Conservation (phyloP, 2,329 filamentous ascomycete genomes). For the Mycosphaerella sp. region DNA sequence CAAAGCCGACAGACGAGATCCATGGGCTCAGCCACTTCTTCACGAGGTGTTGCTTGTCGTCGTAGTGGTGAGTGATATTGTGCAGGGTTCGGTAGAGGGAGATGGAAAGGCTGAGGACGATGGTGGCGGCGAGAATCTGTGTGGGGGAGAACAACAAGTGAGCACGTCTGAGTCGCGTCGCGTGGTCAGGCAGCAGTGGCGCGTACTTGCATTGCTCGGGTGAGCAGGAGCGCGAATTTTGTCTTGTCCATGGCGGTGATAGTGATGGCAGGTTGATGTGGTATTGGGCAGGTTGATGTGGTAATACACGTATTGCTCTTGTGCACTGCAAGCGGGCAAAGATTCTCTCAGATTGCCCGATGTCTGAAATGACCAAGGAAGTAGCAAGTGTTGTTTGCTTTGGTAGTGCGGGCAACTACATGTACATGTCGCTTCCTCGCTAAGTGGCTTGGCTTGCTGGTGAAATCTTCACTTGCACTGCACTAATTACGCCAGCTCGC, state of each 20-base stretch:
- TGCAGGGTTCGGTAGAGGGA: background rate
- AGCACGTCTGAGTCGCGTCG: background rate
- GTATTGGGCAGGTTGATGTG: background rate
- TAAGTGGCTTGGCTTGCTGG: no score
- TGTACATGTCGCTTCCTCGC: no score
- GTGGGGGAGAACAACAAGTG: background rate
- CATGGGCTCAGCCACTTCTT: background rate
- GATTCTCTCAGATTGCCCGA: no score
- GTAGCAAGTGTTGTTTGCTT: no score
- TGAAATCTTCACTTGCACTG: no score
- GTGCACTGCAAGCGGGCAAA: no score
- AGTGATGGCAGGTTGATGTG: background rate
- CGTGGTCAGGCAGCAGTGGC: no score
- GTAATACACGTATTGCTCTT: no score
- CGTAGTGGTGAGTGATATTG: background rate
- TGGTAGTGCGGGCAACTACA: no score
- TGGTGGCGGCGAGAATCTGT: constrained; percentile 10
- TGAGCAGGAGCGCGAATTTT: background rate
- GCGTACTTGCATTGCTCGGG: background rate
- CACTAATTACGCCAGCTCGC: no score
- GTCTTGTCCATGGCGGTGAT: background rate
- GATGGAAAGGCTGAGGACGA: constrained; percentile 12
- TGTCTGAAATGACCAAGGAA: no score
- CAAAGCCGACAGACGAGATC: constrained; percentile 1
- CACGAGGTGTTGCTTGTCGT: background rate